Conservation (phyloP, 768 basidiomycete species). For the Lactifluus pinguis region DNA sequence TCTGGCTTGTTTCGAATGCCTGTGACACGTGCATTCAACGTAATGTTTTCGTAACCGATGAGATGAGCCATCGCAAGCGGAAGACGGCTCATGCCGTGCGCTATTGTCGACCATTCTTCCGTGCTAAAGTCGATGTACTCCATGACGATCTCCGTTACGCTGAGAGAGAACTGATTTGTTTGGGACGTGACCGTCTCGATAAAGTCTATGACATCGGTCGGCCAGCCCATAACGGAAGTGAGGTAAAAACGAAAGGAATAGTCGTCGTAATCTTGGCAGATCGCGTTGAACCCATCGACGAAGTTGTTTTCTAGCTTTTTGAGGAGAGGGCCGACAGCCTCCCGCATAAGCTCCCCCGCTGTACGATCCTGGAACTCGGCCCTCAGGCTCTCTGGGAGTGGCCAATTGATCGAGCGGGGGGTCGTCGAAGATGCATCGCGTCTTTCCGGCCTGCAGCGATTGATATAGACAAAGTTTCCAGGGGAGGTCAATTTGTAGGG, state of each 20-base stretch:
- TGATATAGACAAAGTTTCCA: constrained; percentile 18
- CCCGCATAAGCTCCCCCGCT: constrained; percentile 14
- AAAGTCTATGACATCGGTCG: constrained; percentile 20
- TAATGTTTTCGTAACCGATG: constrained; percentile 20
- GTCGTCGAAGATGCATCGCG: constrained; percentile 5
- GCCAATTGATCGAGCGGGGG: constrained; percentile 9
- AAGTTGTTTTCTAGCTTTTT: constrained; percentile 13
- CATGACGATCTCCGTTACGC: constrained; percentile 23
- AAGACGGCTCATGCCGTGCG: constrained; percentile 21
- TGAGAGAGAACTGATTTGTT: constrained; percentile 23
- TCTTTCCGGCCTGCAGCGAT: background rate
- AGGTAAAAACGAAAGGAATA: constrained; percentile 22
- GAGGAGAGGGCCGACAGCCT: constrained; percentile 13
- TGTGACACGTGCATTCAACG: constrained; percentile 19
- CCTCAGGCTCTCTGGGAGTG: background rate
- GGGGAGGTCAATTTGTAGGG: constrained; percentile 14
- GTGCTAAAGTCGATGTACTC: constrained; percentile 22
- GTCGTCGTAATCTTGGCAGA: constrained; percentile 18
- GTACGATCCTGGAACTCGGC: constrained; percentile 10
- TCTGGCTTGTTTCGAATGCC: constrained; percentile 11
- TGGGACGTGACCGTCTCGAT: constrained; percentile 22
- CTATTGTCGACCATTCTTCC: constrained; percentile 20
- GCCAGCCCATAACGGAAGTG: constrained; percentile 8
- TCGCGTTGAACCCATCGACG: constrained; percentile 11
- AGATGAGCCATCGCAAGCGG: constrained; percentile 20